Evolutionary conservation across 495 filamentous ascomycete genomes (phyloP).

Genomic region (Amniculicola lignicola): DNA sequence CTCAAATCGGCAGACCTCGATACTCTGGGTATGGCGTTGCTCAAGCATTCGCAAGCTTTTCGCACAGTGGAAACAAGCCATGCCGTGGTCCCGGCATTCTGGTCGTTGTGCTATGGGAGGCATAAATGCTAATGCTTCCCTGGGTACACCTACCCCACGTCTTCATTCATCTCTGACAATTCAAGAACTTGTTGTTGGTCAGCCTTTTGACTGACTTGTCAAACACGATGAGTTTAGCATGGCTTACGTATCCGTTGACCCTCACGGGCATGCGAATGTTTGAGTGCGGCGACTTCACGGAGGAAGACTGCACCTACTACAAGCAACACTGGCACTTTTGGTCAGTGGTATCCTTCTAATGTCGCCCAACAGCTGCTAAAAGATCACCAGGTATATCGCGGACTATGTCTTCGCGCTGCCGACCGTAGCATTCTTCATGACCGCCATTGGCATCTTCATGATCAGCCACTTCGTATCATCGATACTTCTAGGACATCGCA

Average conservation of each 20-base stretch:
- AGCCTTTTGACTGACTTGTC: background rate
- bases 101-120: too few species aligned
- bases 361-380: too few species aligned
- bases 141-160: background rate
- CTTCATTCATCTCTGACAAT: background rate
- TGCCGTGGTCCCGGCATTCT: too few species aligned
- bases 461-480: slow-evolving; percentile 38
- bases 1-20: too few species aligned
- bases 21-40: too few species aligned
- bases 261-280: slow-evolving; percentile 49
- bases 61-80: too few species aligned
- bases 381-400: slow-evolving; percentile 51
- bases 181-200: background rate
- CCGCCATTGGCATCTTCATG: slow-evolving; percentile 48
- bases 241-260: slow-evolving; percentile 1
- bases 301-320: slow-evolving; percentile 50
- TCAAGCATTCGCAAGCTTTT: too few species aligned
- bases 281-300: slow-evolving; percentile 45
- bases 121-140: too few species aligned
- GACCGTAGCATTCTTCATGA: slow-evolving; percentile 52
- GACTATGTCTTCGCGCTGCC: slow-evolving; percentile 52
- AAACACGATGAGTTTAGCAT: slow-evolving; percentile 1
- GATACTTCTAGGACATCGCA: slow-evolving; percentile 25
- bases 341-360: slow-evolving; percentile 32
- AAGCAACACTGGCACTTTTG: slow-evolving; percentile 50